Base-by-base conservation (phyloP, 1,139 yeast species). In the Waltiozyma sp. region DNA sequence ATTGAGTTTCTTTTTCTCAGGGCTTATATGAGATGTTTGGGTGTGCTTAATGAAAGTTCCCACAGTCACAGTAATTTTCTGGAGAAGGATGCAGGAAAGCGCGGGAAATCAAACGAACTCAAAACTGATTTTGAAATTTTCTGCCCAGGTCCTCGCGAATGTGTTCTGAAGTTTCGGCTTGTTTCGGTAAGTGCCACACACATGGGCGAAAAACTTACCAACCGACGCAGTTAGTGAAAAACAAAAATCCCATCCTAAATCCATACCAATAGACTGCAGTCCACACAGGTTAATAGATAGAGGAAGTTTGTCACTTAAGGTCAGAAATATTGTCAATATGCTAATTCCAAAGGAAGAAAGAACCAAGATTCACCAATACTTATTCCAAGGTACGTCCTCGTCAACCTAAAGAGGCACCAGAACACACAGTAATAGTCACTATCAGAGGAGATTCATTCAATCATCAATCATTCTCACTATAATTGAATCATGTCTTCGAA, bases 261-360 rank as follows among this genome's bases (percentile, higher is more conserved):
- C 46, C 45, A 38, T 28, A 41, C 41, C 42, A 41, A 37, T 38
- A 38, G 43, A 42, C 43, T n/a, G n/a, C n/a, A 38, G 34, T 4
- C 34, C 14, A 14, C 18, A 31, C 34, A 31, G 9, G 18, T 3
- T n/a, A 31, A 4, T 18, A 10, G 16, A 3, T 31, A 31, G 34
- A n/a, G 7, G 34, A 15, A 31, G 18, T 14, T 31, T 10, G 34
- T 31, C 18, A 31, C 34, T 45, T 47, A 45, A 47, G 42, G 45
- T 35, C n/a, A 35, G 37, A 35, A 35, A 35, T 46, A 48, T 47
- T 42, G 52, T 45, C 74, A 85, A 67, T 69, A 91, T 91, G 98
- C 84, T 91, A 79, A 91, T 91, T 81, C 97, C 98, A 76, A 89
- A 86, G 79, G 95, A 86, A 76, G 97, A 91, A 74, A 89, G 98